Conservation (phyloP, 1,284 basidiomycete species). For the Mycena sp. region DNA sequence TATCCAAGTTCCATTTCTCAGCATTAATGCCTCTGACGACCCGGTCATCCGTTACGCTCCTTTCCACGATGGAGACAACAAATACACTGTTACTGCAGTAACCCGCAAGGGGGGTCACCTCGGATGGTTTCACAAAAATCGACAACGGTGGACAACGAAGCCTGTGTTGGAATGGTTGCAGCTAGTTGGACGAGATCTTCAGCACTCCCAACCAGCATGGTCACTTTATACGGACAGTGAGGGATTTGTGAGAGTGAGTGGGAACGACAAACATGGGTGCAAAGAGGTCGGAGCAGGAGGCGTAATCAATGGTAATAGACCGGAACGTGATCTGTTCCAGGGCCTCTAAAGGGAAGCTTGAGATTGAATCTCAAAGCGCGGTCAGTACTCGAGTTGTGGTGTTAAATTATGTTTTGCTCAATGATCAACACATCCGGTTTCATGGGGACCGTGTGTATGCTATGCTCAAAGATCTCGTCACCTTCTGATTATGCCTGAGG, state of each 20-base stretch:
- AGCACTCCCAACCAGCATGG: conserved; percentile 44
- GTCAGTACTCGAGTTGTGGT: too few relatives aligned
- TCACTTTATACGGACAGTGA: conserved; percentile 55
- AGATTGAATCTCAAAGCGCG: too few relatives aligned
- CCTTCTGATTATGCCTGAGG: too few relatives aligned
- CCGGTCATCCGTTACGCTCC: conserved; percentile 81
- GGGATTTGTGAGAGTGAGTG: conserved; percentile 67
- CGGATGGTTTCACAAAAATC: conserved; percentile 86
- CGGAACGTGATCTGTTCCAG: conserved; percentile 7
- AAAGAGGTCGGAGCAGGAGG: conserved; percentile 50
- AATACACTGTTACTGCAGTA: conserved; percentile 75
- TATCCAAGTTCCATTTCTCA: conserved; percentile 78
- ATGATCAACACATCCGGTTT: too few relatives aligned
- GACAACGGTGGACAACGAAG: conserved; percentile 74
- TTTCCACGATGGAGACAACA: conserved; percentile 63
- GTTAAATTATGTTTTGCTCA: too few relatives aligned
- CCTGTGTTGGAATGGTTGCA: conserved; percentile 83
- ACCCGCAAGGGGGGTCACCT: conserved; percentile 90
- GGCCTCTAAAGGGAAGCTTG: background rate
- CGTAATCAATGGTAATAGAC: conserved; percentile 46
- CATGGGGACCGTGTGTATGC: too few relatives aligned
- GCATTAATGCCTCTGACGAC: conserved; percentile 91
- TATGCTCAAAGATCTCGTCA: too few relatives aligned
- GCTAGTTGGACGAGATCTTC: conserved; percentile 64
- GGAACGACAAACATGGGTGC: conserved; percentile 58